These are phyloP conservation scores for Gossypium anomalum DNA, from an alignment of 345 rosid genomes.

Conservation along the genomic window DNA sequence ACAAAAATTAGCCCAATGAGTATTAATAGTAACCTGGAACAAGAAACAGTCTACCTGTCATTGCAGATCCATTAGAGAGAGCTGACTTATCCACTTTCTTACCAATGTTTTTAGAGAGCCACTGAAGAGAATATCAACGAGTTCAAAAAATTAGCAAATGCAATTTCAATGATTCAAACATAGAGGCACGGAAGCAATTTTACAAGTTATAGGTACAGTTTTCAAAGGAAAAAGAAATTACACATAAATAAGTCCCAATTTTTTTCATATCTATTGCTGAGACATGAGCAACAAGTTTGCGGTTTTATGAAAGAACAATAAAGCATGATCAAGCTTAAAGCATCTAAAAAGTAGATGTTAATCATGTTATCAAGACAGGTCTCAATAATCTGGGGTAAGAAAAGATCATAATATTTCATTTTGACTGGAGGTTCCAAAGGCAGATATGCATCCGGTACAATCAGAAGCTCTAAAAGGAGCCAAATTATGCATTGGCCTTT, in stretches of 20 bases:
- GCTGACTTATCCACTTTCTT: slow-evolving; percentile 67
- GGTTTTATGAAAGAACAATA: background rate
- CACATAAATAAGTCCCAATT: background rate
- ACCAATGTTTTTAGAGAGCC: slow-evolving; percentile 62
- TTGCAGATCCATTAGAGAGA: slow-evolving; percentile 42
- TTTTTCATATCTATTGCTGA: background rate
- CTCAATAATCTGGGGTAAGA: background rate
- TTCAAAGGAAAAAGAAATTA: background rate
- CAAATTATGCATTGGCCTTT: background rate
- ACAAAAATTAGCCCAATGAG: slow-evolving; percentile 12
- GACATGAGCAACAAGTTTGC: background rate
- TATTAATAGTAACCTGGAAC: slow-evolving; percentile 8
- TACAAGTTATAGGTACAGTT: background rate
- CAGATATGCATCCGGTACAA: background rate
- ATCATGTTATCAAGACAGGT: background rate
- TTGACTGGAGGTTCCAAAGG: background rate
- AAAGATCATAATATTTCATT: background rate
- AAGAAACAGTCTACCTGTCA: slow-evolving; percentile 35
- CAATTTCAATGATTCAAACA: background rate
- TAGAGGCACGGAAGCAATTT: background rate
- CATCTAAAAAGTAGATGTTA: background rate
- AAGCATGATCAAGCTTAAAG: background rate
- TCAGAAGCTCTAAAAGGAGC: background rate
- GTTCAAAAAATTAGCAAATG: background rate
- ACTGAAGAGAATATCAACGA: slow-evolving; percentile 33